phyloP scores from a whole-genome alignment of 2,329 filamentous ascomycete genomes.

The Penicillium griseofulvum region DNA sequence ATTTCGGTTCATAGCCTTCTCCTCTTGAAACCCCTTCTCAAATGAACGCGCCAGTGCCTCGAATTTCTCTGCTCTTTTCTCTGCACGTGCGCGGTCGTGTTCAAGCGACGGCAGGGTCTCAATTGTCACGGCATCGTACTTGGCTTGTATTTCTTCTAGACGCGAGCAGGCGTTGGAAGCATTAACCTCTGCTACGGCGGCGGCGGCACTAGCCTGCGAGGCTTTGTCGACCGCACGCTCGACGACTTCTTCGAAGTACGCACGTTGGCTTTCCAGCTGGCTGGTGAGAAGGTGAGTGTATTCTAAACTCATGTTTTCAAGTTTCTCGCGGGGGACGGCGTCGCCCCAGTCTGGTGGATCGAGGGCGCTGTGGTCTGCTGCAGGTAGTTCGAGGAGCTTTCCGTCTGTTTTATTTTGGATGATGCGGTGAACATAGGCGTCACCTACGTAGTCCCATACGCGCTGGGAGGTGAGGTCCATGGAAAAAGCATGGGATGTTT shows the following conservation, averaged over 20 bases:
- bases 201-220: slow-evolving; percentile 63
- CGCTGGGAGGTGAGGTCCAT: slow-evolving; percentile 92
- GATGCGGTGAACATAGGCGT: slow-evolving; percentile 92
- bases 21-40: slow-evolving; percentile 74
- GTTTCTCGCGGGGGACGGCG: slow-evolving; percentile 56
- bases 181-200: slow-evolving; percentile 53
- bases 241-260: slow-evolving; percentile 92
- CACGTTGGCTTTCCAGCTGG: slow-evolving; percentile 86
- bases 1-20: slow-evolving; percentile 78
- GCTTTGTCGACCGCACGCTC: slow-evolving; percentile 89
- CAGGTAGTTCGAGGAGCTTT: slow-evolving; percentile 86
- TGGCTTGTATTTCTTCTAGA: slow-evolving; percentile 55
- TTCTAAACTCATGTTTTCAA: slow-evolving; percentile 81
- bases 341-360: slow-evolving; percentile 46
- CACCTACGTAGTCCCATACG: slow-evolving; percentile 96
- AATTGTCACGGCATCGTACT: slow-evolving; percentile 53
- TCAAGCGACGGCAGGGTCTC: slow-evolving; percentile 68
- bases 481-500: slow-evolving; percentile 84
- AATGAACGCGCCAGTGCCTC: slow-evolving; percentile 73
- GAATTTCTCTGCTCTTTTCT: slow-evolving; percentile 67
- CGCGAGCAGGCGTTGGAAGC: slow-evolving; percentile 62
- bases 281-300: slow-evolving; percentile 92
- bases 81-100: slow-evolving; percentile 67
- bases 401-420: slow-evolving; percentile 92
- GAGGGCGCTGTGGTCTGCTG: slow-evolving; percentile 47